These are phyloP conservation scores for Triglochin maritima DNA, from an alignment of 106 monocot genomes.

Conservation along the genomic window DNA sequence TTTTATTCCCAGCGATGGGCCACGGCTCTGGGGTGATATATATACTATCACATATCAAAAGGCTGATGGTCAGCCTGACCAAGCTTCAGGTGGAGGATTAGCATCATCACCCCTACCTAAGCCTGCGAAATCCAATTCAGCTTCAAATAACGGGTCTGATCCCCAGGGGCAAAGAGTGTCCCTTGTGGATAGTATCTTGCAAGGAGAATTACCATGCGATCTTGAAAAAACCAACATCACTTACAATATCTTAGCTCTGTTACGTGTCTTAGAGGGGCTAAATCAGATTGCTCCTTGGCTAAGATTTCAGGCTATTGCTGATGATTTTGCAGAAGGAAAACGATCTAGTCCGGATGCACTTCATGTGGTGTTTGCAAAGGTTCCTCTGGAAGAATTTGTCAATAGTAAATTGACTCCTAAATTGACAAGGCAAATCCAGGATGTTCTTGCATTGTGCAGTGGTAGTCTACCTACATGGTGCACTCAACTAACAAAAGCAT, in stretches of 20 bases:
- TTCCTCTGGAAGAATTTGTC: slow-evolving; percentile 59
- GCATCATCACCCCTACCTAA: slow-evolving; percentile 18
- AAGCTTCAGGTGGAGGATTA: slow-evolving; percentile 33
- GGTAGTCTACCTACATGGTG: slow-evolving; percentile 98
- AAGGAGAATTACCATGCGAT: slow-evolving; percentile 87
- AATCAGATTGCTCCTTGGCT: slow-evolving; percentile 87
- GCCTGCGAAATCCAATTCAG: slow-evolving; percentile 38
- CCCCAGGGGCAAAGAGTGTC: slow-evolving; percentile 35
- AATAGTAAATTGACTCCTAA: slow-evolving; percentile 89
- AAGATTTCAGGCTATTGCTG: slow-evolving; percentile 53
- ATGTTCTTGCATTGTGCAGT: slow-evolving; percentile 88
- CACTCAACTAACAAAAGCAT: slow-evolving; percentile 85
- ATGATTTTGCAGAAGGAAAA: slow-evolving; percentile 75
- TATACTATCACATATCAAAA: slow-evolving; percentile 93
- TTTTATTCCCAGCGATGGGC: slow-evolving; percentile 46
- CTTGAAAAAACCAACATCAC: slow-evolving; percentile 78
- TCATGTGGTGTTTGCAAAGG: slow-evolving; percentile 34
- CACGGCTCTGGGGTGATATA: slow-evolving; percentile 68
- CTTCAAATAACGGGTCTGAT: slow-evolving; percentile 34
- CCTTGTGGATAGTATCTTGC: slow-evolving; percentile 85
- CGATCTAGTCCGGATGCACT: slow-evolving; percentile 31
- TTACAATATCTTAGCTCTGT: slow-evolving; percentile 70
- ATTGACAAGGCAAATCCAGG: slow-evolving; percentile 83
- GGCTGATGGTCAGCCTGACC: slow-evolving; percentile 48
- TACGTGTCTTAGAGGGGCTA: slow-evolving; percentile 73